Base-by-base conservation (phyloP, 345 rosid species). In the Aquilaria malaccensis region DNA sequence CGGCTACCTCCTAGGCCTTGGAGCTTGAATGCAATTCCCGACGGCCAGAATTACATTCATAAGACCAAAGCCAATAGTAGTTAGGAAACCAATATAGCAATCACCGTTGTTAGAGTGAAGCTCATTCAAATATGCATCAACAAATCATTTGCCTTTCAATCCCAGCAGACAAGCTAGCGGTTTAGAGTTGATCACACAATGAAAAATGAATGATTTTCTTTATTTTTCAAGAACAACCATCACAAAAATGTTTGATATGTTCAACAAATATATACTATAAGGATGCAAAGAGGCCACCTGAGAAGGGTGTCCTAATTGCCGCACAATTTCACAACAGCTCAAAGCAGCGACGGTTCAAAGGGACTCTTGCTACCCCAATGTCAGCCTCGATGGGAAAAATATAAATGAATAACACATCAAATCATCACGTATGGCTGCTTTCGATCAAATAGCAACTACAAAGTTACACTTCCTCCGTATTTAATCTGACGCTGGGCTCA, bases 311-410 rank as follows among this genome's bases (percentile, higher is more conserved):
- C 56, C 61, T 47, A 32, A 6, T 62, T 64, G 69, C 52, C 61
- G 68, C 73, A 71, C 61, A 62, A 69, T 71, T 65, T 58, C 67
- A 78, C 76, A 74, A 77, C 70, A 62, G 50, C 62, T 60, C 63
- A 64, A 60, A 62, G 45, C 62, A 62, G 60, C 58, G 11, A 30
- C 22, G 46, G 32, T 52, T 48, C 53, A n/a, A 45, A 45, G 14
- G 49, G 10, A 57, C 56, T 58, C 52, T 22, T 2, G 10, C n/a
- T 14, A 43, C 22, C 64, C 50, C 13, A 66, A 33, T 37, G 43
- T 1, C 43, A 37, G 43, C 43, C 7, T 3, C 7, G 43, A 37
- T 37, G 43, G 43, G 43, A 9, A 37, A 37, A 37, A 37, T 4
- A 37, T 5, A 37, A 37, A 37, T 37, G 43, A 37, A 37, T 37